Percentiles rank a stretch among this genome's conserved stretches.
These are phyloP conservation scores for Fusarium nisikadoi DNA, from an alignment of 2,329 filamentous ascomycete genomes.

Conservation along the genomic window DNA sequence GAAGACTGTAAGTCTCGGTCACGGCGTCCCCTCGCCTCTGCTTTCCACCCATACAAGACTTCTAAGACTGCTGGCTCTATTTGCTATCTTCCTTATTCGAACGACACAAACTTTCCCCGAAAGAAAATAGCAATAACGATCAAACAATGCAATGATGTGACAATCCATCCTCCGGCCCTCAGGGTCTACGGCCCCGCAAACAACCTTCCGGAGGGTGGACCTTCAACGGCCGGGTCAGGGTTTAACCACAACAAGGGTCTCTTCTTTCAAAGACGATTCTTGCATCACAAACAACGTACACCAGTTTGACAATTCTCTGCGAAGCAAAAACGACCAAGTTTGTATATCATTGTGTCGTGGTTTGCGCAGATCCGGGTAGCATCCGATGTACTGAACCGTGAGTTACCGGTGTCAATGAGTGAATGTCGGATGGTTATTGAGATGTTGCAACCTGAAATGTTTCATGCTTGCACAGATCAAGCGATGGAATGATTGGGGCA, in stretches of 20 bases:
- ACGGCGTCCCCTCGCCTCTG: fast-evolving
- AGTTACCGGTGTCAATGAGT: conserved; percentile 4
- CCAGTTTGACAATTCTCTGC: neutral
- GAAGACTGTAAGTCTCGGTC: neutral
- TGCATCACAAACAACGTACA: conserved; percentile 17
- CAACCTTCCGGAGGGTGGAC: conserved; percentile 22
- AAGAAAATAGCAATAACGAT: no score
- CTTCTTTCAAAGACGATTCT: neutral
- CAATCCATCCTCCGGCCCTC: conserved; percentile 2
- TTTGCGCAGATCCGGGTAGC: conserved; percentile 8
- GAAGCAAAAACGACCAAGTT: neutral
- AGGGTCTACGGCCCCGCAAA: conserved; percentile 36
- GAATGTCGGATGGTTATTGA: neutral
- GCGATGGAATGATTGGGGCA: neutral
- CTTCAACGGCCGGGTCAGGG: conserved; percentile 27
- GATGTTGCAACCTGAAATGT: neutral
- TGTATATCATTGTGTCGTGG: conserved; percentile 7
- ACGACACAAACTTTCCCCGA: neutral
- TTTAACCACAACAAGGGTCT: conserved; percentile 10
- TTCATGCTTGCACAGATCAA: neutral
- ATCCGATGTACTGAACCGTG: conserved; percentile 27
- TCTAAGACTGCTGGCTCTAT: neutral
- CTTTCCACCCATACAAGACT: neutral
- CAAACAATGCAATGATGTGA: neutral
- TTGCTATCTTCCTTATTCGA: neutral